phyloP scores from a whole-genome alignment of 352 stramenopile species.

The Phytophthora brassicae region DNA sequence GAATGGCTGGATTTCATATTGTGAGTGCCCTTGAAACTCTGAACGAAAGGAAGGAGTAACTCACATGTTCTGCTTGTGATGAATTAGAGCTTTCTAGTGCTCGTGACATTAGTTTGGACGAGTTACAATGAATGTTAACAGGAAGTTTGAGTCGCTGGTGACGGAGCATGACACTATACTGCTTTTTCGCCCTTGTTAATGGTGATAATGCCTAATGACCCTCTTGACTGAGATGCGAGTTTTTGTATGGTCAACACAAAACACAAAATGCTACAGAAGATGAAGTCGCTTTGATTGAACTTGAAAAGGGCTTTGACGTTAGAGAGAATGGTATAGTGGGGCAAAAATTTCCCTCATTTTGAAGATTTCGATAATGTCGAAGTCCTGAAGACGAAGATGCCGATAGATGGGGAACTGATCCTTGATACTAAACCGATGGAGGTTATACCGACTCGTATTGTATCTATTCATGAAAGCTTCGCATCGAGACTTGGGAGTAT shows the following conservation, averaged over 20 bases:
- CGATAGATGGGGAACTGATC: background rate
- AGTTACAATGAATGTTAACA: conserved; percentile 16
- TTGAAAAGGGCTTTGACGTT: background rate
- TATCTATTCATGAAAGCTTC: conserved; percentile 1
- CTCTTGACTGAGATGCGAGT: conserved; percentile 35
- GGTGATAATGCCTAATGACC: conserved; percentile 35
- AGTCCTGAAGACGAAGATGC: background rate
- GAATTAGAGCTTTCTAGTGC: background rate
- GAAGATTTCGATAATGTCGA: background rate
- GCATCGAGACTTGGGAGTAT: conserved; percentile 18
- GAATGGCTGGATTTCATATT: background rate
- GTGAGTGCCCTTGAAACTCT: background rate
- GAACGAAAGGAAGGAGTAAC: conserved; percentile 5
- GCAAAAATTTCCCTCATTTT: background rate
- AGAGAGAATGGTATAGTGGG: background rate
- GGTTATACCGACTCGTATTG: background rate
- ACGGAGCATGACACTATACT: conserved; percentile 32
- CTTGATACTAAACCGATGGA: conserved; percentile 4
- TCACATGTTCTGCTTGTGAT: background rate
- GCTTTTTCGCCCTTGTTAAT: conserved; percentile 48
- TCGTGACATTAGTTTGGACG: background rate
- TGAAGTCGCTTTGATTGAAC: background rate
- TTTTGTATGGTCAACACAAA: conserved; percentile 10
- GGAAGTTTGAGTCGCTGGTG: conserved; percentile 33
- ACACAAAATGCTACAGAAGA: background rate